Percentiles rank a stretch among this genome's conserved stretches.
These are phyloP conservation scores for Pseudopyricularia javanii DNA, from an alignment of 2,329 filamentous ascomycete species.

Conservation along the genomic window DNA sequence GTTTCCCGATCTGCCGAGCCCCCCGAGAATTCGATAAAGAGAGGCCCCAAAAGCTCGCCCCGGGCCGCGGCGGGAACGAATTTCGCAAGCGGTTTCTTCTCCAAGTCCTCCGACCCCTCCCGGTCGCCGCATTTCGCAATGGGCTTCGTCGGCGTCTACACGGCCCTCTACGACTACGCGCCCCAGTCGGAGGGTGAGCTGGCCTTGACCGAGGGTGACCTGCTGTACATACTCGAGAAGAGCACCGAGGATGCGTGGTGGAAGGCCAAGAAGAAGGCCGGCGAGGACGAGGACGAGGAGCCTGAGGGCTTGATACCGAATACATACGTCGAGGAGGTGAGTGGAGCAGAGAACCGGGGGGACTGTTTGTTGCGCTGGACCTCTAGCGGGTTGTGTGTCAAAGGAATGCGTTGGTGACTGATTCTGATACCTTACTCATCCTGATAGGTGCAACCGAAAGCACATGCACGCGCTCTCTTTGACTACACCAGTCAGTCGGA, in stretches of 20 bases:
- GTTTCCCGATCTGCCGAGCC: not conserved
- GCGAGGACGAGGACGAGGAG: slow-evolving; percentile 75
- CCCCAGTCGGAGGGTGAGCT: slow-evolving; percentile 13
- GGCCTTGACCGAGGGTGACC: slow-evolving; percentile 10
- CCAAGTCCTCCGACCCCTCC: too few relatives aligned
- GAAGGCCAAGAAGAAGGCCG: slow-evolving; percentile 87
- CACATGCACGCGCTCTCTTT: slow-evolving; percentile 80
- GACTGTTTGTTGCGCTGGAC: too few relatives aligned
- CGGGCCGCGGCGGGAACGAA: too few relatives aligned
- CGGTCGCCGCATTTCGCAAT: too few relatives aligned
- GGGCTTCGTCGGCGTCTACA: slow-evolving; percentile 12
- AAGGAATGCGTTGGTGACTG: not conserved
- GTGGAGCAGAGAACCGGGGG: slow-evolving; percentile 16
- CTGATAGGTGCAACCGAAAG: slow-evolving; percentile 40
- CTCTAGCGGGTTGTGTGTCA: too few relatives aligned
- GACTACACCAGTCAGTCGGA: slow-evolving; percentile 96
- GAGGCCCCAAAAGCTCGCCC: not conserved
- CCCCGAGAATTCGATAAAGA: not conserved
- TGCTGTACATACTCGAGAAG: slow-evolving; percentile 33
- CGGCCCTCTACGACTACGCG: slow-evolving; percentile 13
- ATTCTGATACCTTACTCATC: not conserved
- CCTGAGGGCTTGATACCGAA: slow-evolving; percentile 82
- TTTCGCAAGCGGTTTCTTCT: too few relatives aligned
- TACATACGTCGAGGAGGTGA: slow-evolving; percentile 91
- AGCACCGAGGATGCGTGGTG: slow-evolving; percentile 75